phyloP scores from a whole-genome alignment of 1,139 yeast species.

The Kurtzmaniella quercitrusa region DNA sequence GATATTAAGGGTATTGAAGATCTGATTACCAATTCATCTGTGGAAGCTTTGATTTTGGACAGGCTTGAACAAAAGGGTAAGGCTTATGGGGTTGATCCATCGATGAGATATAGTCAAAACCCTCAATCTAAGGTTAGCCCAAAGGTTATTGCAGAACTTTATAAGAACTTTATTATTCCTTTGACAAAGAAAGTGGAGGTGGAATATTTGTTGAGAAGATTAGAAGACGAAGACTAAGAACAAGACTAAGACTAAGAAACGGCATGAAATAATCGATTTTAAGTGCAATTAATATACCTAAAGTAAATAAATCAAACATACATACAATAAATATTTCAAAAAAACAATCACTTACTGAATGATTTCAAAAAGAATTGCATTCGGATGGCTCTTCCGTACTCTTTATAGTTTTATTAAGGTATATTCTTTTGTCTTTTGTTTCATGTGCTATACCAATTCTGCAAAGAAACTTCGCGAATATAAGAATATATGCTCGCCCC shows the following conservation, averaged over 20 bases:
- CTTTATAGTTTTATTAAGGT: too few species aligned
- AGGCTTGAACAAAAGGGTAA: conserved; percentile 77
- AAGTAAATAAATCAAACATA: too few species aligned
- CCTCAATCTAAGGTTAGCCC: conserved; percentile 79
- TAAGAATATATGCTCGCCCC: too few species aligned
- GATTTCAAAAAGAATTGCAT: too few species aligned
- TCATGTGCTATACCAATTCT: too few species aligned
- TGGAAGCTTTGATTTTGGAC: conserved; percentile 77
- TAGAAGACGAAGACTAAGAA: conserved; percentile 51
- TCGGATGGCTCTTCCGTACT: too few species aligned
- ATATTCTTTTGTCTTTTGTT: too few species aligned
- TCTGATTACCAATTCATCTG: conserved; percentile 82
- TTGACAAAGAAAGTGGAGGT: conserved; percentile 93
- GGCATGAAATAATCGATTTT: neutral
- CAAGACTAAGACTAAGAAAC: conserved; percentile 5
- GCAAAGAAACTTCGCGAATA: too few species aligned
- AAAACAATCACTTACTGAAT: too few species aligned
- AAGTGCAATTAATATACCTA: too few species aligned
- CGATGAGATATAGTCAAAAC: conserved; percentile 61
- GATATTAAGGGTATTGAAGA: conserved; percentile 73
- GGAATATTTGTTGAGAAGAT: conserved; percentile 78
- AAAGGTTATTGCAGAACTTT: conserved; percentile 73
- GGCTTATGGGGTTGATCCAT: conserved; percentile 86
- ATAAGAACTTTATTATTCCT: conserved; percentile 86
- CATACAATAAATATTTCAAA: too few species aligned